Percentiles rank a stretch among this genome's conserved stretches.
Conservation (phyloP, 306 rosid genomes). For the Rubus idaeus region DNA sequence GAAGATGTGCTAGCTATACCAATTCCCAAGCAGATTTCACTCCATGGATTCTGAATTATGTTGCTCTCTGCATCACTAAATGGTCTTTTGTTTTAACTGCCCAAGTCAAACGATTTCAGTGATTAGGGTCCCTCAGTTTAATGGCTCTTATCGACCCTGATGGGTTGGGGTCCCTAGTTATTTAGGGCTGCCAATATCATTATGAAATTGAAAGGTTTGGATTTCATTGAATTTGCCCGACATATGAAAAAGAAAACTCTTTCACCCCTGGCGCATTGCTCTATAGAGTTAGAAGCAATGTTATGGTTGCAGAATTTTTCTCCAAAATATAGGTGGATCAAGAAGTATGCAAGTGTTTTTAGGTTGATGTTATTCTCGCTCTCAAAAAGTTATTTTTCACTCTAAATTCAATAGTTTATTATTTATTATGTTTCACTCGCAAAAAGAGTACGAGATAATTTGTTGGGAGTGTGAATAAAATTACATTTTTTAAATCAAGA, state of each 20-base stretch:
- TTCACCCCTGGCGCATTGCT: neutral
- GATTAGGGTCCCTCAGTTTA: conserved; percentile 20
- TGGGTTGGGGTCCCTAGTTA: conserved; percentile 20
- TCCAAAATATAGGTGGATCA: too few species aligned
- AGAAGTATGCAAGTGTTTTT: too few species aligned
- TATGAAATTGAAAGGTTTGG: neutral
- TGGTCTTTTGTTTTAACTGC: conserved; percentile 4
- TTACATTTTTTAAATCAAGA: too few species aligned
- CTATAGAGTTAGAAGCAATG: too few species aligned
- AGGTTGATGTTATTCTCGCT: neutral
- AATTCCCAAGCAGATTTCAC: neutral
- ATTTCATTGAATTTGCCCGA: neutral
- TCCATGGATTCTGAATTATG: neutral
- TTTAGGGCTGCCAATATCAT: neutral
- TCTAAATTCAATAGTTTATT: too few species aligned
- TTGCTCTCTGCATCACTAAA: conserved; percentile 2
- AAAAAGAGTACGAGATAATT: too few species aligned
- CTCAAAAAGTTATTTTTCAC: neutral
- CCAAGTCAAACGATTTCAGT: conserved; percentile 15
- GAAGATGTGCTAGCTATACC: neutral
- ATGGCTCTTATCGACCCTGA: conserved; percentile 17
- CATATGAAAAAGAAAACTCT: neutral
- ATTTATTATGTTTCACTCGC: too few species aligned
- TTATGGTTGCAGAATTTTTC: too few species aligned
- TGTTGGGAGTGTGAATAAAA: too few species aligned